Evolutionary conservation across 2,329 filamentous ascomycete genomes (phyloP).

Genomic region (Didymellaceae sp.): DNA sequence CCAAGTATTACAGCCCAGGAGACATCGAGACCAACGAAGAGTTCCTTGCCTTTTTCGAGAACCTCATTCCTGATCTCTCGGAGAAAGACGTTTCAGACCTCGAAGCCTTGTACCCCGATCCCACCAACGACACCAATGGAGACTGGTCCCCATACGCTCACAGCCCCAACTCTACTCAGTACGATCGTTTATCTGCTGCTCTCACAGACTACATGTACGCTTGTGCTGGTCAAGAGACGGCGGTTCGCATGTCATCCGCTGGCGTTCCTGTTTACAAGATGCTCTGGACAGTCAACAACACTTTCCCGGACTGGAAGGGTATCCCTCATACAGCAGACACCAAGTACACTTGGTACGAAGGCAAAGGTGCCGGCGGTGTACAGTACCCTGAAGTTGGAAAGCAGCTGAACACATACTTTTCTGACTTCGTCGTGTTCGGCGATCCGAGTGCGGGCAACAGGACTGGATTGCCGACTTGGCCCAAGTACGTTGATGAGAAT

Average conservation of each 20-base stretch:
- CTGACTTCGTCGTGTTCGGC: conserved; percentile 49
- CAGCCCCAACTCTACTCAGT: conserved; percentile 54
- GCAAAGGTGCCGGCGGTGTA: conserved; percentile 52
- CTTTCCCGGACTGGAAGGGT: conserved; percentile 27
- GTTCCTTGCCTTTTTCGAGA: conserved; percentile 40
- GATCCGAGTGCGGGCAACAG: conserved; percentile 46
- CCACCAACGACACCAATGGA: conserved; percentile 21
- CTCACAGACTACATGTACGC: conserved; percentile 55
- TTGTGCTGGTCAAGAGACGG: conserved; percentile 55
- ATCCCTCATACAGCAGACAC: conserved; percentile 35
- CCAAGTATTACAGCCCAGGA: conserved; percentile 32
- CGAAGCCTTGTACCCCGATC: conserved; percentile 35
- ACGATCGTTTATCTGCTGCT: conserved; percentile 52
- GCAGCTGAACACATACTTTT: conserved; percentile 50
- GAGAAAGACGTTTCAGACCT: conserved; percentile 25
- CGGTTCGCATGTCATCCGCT: conserved; percentile 45
- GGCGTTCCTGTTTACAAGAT: conserved; percentile 39
- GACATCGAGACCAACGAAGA: conserved; percentile 42
- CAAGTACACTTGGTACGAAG: conserved; percentile 58
- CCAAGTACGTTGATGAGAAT: conserved; percentile 41
- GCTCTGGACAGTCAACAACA: conserved; percentile 31
- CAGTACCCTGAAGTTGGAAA: conserved; percentile 50
- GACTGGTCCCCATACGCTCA: conserved; percentile 43
- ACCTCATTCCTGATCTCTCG: conserved; percentile 29
- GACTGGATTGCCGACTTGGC: conserved; percentile 46